phyloP scores from a whole-genome alignment of 495 filamentous ascomycete species.

The Neurospora terricola region DNA sequence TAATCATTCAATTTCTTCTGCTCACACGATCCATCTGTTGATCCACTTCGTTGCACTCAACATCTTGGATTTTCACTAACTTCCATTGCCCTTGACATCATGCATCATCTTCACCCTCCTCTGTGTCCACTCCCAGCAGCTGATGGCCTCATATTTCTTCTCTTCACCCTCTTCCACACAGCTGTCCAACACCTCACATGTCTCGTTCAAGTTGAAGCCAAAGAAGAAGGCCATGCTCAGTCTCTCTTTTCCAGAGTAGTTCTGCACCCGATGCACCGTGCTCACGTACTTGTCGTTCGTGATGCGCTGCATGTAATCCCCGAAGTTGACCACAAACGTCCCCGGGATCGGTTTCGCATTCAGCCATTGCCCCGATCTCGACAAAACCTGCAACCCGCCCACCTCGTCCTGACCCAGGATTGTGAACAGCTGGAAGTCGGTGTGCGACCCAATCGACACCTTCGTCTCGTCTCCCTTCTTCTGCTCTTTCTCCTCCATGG shows the following conservation, averaged over 20 bases:
- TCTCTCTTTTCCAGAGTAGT: conserved; percentile 31
- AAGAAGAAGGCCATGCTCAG: conserved; percentile 56
- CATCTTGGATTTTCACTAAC: background rate
- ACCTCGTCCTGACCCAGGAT: conserved; percentile 45
- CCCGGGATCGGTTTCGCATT: conserved; percentile 44
- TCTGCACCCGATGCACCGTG: conserved; percentile 52
- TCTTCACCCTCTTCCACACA: conserved; percentile 42
- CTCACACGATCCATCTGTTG: too few relatives aligned
- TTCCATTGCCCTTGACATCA: background rate
- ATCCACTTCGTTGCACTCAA: too few relatives aligned
- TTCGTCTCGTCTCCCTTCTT: background rate
- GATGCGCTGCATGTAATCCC: conserved; percentile 54
- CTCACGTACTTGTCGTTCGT: conserved; percentile 52
- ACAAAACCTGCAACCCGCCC: conserved; percentile 46
- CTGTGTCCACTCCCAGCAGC: conserved; percentile 37
- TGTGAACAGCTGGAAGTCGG: conserved; percentile 53
- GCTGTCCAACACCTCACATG: conserved; percentile 39
- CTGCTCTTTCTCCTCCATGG: background rate
- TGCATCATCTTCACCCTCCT: conserved; percentile 21
- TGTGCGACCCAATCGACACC: conserved; percentile 46
- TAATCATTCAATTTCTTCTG: too few relatives aligned
- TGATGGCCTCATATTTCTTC: conserved; percentile 46
- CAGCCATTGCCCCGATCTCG: conserved; percentile 45
- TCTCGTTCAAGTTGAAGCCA: conserved; percentile 37
- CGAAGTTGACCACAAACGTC: conserved; percentile 58